Base-by-base conservation (phyloP, 371 early-diverging fungal genomes). In the Chytridium lagenaria region DNA sequence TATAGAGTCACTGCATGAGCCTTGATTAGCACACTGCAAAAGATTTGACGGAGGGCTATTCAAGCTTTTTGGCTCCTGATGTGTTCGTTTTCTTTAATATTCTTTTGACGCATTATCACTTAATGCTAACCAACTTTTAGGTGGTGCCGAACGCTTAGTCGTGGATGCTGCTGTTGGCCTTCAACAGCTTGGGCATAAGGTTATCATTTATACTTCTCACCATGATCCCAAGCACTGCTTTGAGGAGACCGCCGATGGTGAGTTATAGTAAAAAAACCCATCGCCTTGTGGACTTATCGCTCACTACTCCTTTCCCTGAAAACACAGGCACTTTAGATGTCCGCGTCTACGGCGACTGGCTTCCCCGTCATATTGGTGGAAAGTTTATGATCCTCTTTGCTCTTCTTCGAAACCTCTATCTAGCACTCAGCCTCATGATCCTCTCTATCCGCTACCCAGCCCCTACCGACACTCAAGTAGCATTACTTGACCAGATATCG, bases 71-170 rank as follows among this genome's bases (percentile, higher is more conserved):
- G 30, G 1, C 2, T 55, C 57, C 23, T 55, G 61, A 33, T 61
- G 31, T 28, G 30, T 5, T 33, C 23, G 5, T 2, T 34, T 66
- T 38, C 22, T 57, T 3, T 44, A n/a, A n/a, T n/a, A n/a, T n/a
- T n/a, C n/a, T n/a, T n/a, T n/a, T n/a, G n/a, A n/a, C n/a, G n/a
- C n/a, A n/a, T n/a, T n/a, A n/a, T n/a, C n/a, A n/a, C n/a, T n/a
- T n/a, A n/a, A n/a, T n/a, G n/a, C n/a, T n/a, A n/a, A n/a, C n/a
- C n/a, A n/a, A n/a, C n/a, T 22, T 28, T 1, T 0, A 52, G 96
- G 97, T 55, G 98, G 98, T 30, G 98, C 98, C 5, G 98, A 98
- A 80, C 86, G 98, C 30, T 85, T 98, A n/a, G 92, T 97, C 0
- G 95, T 97, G 15, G 97, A 98, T 85, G 92, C 95, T 0, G 97